Base-by-base conservation (phyloP, 768 basidiomycete species). In the Phanerochaete carnosa region DNA sequence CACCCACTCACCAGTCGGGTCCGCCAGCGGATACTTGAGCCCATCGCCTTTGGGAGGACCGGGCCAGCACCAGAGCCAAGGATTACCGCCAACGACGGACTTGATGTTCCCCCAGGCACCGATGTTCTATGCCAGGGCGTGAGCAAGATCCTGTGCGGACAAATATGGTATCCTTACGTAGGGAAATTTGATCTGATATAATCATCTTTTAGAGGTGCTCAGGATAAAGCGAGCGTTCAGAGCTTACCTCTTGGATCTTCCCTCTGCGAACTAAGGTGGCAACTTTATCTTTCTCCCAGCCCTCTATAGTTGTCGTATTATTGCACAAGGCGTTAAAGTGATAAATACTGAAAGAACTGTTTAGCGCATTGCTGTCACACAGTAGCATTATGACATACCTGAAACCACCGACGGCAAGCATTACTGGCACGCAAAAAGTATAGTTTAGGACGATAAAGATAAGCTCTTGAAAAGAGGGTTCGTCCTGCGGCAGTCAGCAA, bases 271-370 rank as follows among this genome's bases (percentile, higher is more conserved):
- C 85, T 66, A 99, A 81, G 0, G 85, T 90, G 4, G 94, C 89
- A 1, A 86, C 94, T 73, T 90, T 95, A 69, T 98, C 95, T 75
- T 98, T 98, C 73, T 99, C 97, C 92, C 93, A 96, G 0, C 90
- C 87, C 75, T 99, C 97, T 53, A 99, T 98, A 0, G 97, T 98
- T 0, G 96, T 99, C 1, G 88, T 86, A 72, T 99, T 99, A 11
- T 81, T 81, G 6, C 82, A 66, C 28, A 98, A 72, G 53, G 83
- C 80, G 68, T 88, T 90, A 63, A 95, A 85, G 65, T 98, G 97
- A 69, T 95, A 98, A 23, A 98, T 59, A 56, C 94, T 94, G 65
- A 16, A 49, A 43, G 55, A 15, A n/a, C 32, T 33, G 74, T 58
- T 35, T 32, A 25, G 29, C 23, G 22, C 25, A 12, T 25, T 12